phyloP scores from a whole-genome alignment of 768 basidiomycete species.

The Hericium erinaceus region DNA sequence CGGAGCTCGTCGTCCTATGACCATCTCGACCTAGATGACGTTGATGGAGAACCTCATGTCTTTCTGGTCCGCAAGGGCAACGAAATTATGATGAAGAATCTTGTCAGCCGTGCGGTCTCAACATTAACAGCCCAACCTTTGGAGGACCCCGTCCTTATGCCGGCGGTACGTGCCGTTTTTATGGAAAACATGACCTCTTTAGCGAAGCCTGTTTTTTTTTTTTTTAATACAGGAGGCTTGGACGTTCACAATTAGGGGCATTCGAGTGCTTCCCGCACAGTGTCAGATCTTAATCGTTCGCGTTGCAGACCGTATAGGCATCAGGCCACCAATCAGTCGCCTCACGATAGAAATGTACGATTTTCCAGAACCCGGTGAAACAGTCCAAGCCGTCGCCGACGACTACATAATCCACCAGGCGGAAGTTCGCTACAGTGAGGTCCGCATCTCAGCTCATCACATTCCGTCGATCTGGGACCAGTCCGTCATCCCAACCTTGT shows the following conservation, averaged over 20 bases:
- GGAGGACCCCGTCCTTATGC: too few species aligned
- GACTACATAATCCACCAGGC: neutral
- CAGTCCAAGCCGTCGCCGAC: neutral
- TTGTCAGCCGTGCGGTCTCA: neutral
- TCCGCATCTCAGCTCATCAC: neutral
- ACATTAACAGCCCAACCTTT: too few species aligned
- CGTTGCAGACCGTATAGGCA: neutral
- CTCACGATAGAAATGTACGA: neutral
- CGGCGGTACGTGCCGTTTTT: neutral
- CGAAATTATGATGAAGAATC: neutral
- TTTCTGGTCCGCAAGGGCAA: neutral
- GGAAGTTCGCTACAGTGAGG: neutral
- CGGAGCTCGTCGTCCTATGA: neutral
- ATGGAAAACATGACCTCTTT: neutral
- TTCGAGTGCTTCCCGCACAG: neutral
- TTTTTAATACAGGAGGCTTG: neutral
- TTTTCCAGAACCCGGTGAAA: neutral
- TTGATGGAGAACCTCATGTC: neutral
- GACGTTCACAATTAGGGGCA: neutral
- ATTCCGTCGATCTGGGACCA: neutral
- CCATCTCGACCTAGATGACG: neutral
- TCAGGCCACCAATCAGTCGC: neutral
- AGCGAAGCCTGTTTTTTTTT: neutral
- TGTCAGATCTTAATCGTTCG: neutral
- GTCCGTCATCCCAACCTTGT: neutral